Evolutionary conservation across 2,329 filamentous ascomycete genomes (phyloP), one percentile per base, ranked within the genome.

Genomic region (Hypocreales sp.): DNA sequence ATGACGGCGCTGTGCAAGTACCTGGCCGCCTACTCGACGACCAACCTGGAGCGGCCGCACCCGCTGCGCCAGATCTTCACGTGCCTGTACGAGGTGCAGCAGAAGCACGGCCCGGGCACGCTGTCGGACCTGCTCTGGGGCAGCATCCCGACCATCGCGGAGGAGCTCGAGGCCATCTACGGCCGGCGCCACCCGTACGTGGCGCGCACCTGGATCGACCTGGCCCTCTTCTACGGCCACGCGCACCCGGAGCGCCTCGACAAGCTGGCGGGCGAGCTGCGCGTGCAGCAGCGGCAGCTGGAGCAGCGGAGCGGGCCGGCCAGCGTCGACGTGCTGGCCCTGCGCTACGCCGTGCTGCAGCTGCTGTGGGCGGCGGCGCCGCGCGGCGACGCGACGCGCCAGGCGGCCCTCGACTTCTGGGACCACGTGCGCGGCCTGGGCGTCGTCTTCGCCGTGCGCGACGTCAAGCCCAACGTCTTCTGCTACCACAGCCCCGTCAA

Each of bases 1-100:
- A 55, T 58, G 45, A 56, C 54, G n/a, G 54, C 56, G 2, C 41
- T 60, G 10, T 60, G 51, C 41, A 59, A 60, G 29, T 60, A 59
- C 31, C 36, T 60, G 18, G 53, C 55, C 3, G 55, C 55, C 9
- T 60, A 55, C 31, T 53, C 56, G 24, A 45, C 53, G 5, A 60
- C 55, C 2, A 56, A 59, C 35, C 45, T 56, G 16, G 56, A 60
- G 28, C 48, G 55, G 19, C 44, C 51, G 4, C 55, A 60, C 31
- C 56, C 56, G 2, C 41, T 60, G 12, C 52, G 56, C 7, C 51
- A 52, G 29, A 57, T 58, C 3, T 59, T 60, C 29, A 47, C 44
- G 10, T 53, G 53, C 22, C 31, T 60, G 15, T 60, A 60, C 35
- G 55, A 60, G 20, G 51, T 60, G 5, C 55, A 58, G 30, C 56